Base-by-base conservation (phyloP, 1,284 basidiomycete genomes). In the Caloboletus inedulis region DNA sequence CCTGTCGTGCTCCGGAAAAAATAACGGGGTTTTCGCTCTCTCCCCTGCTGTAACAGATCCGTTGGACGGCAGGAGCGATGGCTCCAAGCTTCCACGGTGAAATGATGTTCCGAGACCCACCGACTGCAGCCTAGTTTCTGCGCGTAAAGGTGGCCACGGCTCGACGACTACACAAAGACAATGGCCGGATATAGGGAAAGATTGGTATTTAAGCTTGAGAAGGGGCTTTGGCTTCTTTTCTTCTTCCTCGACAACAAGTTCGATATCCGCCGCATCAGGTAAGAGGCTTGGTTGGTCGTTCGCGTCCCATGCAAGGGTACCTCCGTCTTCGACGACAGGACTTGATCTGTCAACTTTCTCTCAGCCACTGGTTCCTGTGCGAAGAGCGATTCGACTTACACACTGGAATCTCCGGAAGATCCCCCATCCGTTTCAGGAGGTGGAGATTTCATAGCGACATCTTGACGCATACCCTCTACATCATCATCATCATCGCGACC, bases 141-240 rank as follows among this genome's bases (percentile, higher is more conserved):
- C 60, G 31, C 74, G 76, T 42, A 82, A 63, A 16, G 78, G 70
- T 5, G 86, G 85, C 76, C 84, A 89, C 16, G 88, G 89, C 64
- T 91, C 88, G 18, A 89, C 81, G 25, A 91, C 84, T 25, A 91
- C 77, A 61, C 86, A 90, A 21, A 91, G 75, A 64, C 85, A 89
- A 47, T 80, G 79, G 0, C 81, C 84, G 51, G 78, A 78, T 51
- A 89, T 82, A 47, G 70, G 75, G 65, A 89, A 89, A 13, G 84
- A 83, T 58, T 80, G 77, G 57, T 87, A 90, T 51, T 69, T 76
- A 21, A 91, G 76, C 50, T 79, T 77, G 41, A 91, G 71, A 21
- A 77, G 61, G 2, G 85, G 84, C 62, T 91, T 91, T 10, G 82
- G 84, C 59, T 89, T 89, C 58, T 77, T 74, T 60, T 87, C 85